Percentiles rank a stretch among this genome's conserved stretches.
phyloP scores from a whole-genome alignment of 1,284 basidiomycete genomes.

The Phellopilus nigrolimitatus region DNA sequence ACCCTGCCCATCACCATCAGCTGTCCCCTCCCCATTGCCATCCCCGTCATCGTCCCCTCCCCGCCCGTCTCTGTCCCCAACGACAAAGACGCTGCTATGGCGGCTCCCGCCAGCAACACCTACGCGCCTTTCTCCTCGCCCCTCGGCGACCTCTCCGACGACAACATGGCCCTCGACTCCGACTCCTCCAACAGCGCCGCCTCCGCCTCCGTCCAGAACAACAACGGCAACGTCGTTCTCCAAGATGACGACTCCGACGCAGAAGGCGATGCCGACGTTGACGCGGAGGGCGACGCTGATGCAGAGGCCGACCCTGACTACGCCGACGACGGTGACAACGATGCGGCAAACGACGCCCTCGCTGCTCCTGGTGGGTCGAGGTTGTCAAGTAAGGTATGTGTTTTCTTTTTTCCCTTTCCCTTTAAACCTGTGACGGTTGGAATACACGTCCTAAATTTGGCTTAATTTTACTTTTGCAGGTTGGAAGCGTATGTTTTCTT shows the following conservation, averaged over 20 bases:
- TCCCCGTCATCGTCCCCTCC: background rate
- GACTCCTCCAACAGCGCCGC: constrained; percentile 1
- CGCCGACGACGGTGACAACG: constrained; percentile 17
- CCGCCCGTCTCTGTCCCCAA: constrained; percentile 2
- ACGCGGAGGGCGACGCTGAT: constrained; percentile 25
- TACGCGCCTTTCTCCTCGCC: background rate
- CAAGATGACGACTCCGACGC: constrained; percentile 19
- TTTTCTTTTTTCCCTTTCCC: constrained; percentile 29
- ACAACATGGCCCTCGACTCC: constrained; percentile 20
- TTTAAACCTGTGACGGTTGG: constrained; percentile 5
- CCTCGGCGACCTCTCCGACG: constrained; percentile 13
- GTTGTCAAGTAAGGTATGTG: constrained; percentile 17
- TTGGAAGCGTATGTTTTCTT: constrained; percentile 22
- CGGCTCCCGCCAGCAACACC: constrained; percentile 7
- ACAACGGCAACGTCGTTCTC: background rate
- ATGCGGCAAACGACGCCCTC: constrained; percentile 17
- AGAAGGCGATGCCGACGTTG: constrained; percentile 21
- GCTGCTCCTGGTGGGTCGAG: constrained; percentile 18
- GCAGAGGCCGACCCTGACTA: constrained; percentile 23
- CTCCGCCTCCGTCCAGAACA: constrained; percentile 1
- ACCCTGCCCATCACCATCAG: constrained; percentile 2
- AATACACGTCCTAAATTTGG: constrained; percentile 17
- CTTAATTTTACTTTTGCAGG: constrained; percentile 11
- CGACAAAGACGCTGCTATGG: constrained; percentile 9
- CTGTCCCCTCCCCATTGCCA: background rate